Evolutionary conservation across 164 flowering plant genomes (phyloP).

Genomic region (Vitis amurensis): DNA sequence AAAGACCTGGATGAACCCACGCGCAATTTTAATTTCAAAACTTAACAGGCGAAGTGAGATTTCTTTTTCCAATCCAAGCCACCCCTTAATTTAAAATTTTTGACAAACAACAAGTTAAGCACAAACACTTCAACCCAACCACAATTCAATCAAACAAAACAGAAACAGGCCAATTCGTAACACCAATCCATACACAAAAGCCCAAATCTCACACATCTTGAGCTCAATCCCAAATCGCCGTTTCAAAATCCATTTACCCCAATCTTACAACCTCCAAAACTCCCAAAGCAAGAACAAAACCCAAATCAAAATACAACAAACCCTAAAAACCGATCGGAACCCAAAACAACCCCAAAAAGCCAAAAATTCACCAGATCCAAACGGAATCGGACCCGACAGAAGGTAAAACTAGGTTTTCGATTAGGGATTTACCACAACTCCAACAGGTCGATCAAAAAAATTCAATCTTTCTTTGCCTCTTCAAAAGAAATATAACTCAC

Average conservation of each 20-base stretch:
- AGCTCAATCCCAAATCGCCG: conserved; percentile 3
- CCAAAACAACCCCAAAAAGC: background rate
- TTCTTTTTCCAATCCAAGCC: background rate
- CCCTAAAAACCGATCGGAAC: background rate
- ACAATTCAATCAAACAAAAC: background rate
- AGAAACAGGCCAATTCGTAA: background rate
- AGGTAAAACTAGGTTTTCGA: background rate
- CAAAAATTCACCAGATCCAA: background rate
- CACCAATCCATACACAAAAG: background rate
- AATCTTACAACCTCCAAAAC: background rate
- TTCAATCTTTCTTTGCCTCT: background rate
- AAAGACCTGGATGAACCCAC: too few relatives aligned
- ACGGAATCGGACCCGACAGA: background rate
- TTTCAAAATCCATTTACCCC: background rate
- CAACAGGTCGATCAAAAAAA: too few relatives aligned
- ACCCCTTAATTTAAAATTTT: background rate
- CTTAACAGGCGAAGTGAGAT: background rate
- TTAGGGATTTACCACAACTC: conserved; percentile 12
- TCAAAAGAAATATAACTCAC: background rate
- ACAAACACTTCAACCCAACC: background rate
- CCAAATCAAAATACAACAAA: background rate
- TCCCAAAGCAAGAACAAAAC: background rate
- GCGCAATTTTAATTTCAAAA: too few relatives aligned
- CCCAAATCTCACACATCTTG: background rate
- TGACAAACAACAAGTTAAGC: background rate